Conservation (phyloP, 1,139 yeast genomes). For the Komagataea norvegica region DNA sequence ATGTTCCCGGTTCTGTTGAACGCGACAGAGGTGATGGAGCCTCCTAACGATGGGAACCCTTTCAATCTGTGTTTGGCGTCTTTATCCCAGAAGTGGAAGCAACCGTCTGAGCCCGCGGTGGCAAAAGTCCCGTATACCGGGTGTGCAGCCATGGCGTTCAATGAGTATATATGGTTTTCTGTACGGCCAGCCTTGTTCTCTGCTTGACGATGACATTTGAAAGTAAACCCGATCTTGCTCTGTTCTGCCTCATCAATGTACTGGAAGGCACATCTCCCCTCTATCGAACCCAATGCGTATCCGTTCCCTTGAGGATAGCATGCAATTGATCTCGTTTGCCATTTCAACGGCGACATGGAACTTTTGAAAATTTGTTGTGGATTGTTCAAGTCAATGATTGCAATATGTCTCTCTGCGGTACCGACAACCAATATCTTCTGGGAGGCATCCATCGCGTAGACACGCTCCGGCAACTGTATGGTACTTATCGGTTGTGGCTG, state of each 20-base stretch:
- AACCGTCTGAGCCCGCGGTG: slow-evolving; percentile 94
- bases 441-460: slow-evolving; percentile 81
- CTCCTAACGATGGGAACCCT: slow-evolving; percentile 69
- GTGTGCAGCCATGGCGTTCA: slow-evolving; percentile 80
- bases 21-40: slow-evolving; percentile 70
- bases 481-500: slow-evolving; percentile 82
- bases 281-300: slow-evolving; percentile 88
- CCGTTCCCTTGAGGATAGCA: slow-evolving; percentile 92
- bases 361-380: slow-evolving; percentile 83
- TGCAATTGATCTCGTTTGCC: slow-evolving; percentile 79
- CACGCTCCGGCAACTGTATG: slow-evolving; percentile 81
- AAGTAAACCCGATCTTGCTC: slow-evolving; percentile 70
- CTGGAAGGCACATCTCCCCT: slow-evolving; percentile 96
- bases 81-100: slow-evolving; percentile 95
- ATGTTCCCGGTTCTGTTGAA: slow-evolving; percentile 82
- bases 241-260: slow-evolving; percentile 84
- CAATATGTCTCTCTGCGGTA: slow-evolving; percentile 84
- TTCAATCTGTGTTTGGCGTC: slow-evolving; percentile 85
- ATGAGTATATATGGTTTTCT: slow-evolving; percentile 62
- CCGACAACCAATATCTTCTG: slow-evolving; percentile 84
- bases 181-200: slow-evolving; percentile 32
- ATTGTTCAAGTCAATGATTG: slow-evolving; percentile 70
- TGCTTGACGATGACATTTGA: slow-evolving; percentile 82
- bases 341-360: slow-evolving; percentile 75
- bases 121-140: slow-evolving; percentile 88